These are phyloP conservation scores for Agrocybe pediades DNA, from an alignment of 768 basidiomycete genomes.

Conservation along the genomic window DNA sequence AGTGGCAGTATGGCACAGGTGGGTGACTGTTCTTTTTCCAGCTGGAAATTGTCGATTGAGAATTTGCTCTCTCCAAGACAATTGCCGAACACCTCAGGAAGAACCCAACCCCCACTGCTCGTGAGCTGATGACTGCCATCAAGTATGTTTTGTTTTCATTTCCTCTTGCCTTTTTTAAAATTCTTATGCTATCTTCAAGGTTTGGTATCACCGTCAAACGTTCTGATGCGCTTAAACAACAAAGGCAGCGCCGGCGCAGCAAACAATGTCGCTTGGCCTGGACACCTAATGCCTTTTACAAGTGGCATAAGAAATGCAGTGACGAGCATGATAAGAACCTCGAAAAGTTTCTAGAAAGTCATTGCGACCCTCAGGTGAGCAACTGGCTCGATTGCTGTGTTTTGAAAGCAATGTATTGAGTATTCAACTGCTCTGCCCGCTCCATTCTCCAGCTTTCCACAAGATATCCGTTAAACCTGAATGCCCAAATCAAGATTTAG, in stretches of 20 bases:
- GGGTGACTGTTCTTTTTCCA: neutral
- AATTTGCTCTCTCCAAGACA: neutral
- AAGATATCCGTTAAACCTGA: neutral
- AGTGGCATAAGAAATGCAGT: neutral
- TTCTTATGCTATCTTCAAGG: neutral
- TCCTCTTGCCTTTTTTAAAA: neutral
- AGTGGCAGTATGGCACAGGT: constrained; percentile 3
- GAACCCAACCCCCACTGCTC: neutral
- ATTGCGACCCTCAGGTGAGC: neutral
- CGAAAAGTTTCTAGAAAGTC: neutral
- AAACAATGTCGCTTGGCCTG: neutral
- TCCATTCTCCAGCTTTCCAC: neutral
- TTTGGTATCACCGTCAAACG: neutral
- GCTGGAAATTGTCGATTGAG: neutral
- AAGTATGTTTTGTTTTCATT: neutral
- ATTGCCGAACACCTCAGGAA: neutral
- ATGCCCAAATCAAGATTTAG: neutral
- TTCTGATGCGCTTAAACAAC: neutral
- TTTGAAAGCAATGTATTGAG: neutral
- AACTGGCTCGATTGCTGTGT: neutral
- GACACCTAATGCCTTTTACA: neutral
- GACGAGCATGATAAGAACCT: neutral
- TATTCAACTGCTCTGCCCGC: neutral
- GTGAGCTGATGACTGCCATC: neutral
- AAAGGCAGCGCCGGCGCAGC: neutral